Conservation (phyloP, 2,329 filamentous ascomycete species). For the Didymella pomorum region DNA sequence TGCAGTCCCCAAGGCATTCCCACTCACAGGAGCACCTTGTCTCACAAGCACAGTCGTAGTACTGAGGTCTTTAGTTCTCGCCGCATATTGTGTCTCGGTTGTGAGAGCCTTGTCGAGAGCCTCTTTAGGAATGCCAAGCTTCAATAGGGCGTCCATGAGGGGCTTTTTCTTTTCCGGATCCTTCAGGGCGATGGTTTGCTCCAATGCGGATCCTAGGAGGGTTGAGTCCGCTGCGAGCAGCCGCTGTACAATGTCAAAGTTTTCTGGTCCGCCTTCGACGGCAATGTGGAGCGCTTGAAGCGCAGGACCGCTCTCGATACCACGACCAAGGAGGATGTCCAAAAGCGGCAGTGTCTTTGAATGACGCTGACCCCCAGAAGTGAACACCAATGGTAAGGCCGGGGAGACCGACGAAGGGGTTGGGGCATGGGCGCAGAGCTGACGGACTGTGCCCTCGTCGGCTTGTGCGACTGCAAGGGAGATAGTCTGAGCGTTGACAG, state of each 20-base stretch:
- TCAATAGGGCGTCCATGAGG: slow-evolving; percentile 37
- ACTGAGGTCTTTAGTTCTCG: slow-evolving; percentile 33
- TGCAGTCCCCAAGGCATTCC: slow-evolving; percentile 63
- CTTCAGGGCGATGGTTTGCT: slow-evolving; percentile 34
- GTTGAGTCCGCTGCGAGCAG: slow-evolving; percentile 35
- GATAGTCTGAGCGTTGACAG: slow-evolving; percentile 28
- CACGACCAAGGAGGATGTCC: slow-evolving; percentile 38
- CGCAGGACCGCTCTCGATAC: slow-evolving; percentile 35
- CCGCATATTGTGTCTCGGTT: slow-evolving; percentile 33
- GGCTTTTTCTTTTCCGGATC: slow-evolving; percentile 35
- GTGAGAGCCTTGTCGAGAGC: slow-evolving; percentile 40
- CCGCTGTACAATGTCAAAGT: slow-evolving; percentile 44
- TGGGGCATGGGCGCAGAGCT: slow-evolving; percentile 37
- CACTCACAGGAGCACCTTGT: slow-evolving; percentile 57
- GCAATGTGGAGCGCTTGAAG: slow-evolving; percentile 37
- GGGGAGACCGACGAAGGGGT: slow-evolving; percentile 32
- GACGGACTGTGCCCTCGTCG: slow-evolving; percentile 37
- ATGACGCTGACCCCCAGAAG: slow-evolving; percentile 33
- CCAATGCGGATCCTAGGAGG: slow-evolving; percentile 39
- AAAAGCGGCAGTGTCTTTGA: slow-evolving; percentile 35
- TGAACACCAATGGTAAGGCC: slow-evolving; percentile 43
- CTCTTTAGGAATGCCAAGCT: slow-evolving; percentile 40
- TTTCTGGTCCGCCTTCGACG: slow-evolving; percentile 39
- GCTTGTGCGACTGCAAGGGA: slow-evolving; percentile 36
- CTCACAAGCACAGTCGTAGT: slow-evolving; percentile 40